Conservation (phyloP, 2,329 filamentous ascomycete species). For the Scopulariopsis brevicaulis region DNA sequence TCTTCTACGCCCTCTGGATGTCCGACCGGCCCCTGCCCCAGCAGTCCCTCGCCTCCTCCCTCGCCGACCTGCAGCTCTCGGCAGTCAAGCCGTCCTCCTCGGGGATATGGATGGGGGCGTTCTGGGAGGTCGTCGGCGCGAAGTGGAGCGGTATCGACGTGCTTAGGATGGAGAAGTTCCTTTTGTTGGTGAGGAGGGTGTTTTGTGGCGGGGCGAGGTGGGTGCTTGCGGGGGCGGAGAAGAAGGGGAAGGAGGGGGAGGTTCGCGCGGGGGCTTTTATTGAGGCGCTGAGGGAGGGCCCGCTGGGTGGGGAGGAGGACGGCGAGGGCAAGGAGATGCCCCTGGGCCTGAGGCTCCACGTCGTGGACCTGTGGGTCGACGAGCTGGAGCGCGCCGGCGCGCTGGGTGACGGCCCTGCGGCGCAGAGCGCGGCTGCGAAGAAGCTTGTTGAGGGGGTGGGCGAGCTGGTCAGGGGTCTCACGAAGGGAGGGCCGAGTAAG, state of each 20-base stretch:
- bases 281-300: conserved; percentile 16
- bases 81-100: conserved; percentile 10
- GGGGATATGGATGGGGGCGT: conserved; percentile 46
- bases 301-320: conserved; percentile 22
- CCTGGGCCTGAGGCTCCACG: conserved; percentile 76
- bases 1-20: conserved; percentile 93
- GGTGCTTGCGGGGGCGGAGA: conserved; percentile 10
- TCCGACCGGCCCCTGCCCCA: conserved; percentile 81
- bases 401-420: conserved; percentile 22
- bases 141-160: conserved; percentile 69
- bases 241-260: conserved; percentile 17
- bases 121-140: conserved; percentile 59
- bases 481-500: conserved; percentile 49
- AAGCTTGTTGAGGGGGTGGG: conserved; percentile 42
- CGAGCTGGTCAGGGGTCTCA: conserved; percentile 42
- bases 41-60: conserved; percentile 68
- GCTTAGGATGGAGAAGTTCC: conserved; percentile 82
- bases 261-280: conserved; percentile 13
- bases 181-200: conserved; percentile 72
- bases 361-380: conserved; percentile 85
- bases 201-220: conserved; percentile 57
- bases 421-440: conserved; percentile 18
- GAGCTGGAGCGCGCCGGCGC: conserved; percentile 65
- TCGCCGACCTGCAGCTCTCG: conserved; percentile 47
- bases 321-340: conserved; percentile 47